Percentiles rank a stretch among this genome's conserved stretches.
Conservation (phyloP, 1,284 basidiomycete genomes). For the Ustilago cynodontis region DNA sequence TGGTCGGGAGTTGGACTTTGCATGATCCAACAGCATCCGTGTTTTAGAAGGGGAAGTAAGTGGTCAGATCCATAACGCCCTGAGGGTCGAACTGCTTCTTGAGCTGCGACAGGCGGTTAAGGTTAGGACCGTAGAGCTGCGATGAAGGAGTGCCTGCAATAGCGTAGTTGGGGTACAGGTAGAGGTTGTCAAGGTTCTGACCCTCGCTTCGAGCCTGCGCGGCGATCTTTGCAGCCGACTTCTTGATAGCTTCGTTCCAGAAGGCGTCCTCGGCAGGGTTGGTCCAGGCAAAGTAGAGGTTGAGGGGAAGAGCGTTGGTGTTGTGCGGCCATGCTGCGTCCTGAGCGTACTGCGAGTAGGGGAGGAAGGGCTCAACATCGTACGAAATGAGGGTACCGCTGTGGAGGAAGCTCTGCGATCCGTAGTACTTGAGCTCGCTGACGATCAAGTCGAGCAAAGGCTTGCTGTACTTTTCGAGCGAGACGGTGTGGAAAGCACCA, state of each 20-base stretch:
- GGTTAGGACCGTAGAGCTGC: slow-evolving; percentile 48
- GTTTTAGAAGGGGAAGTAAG: slow-evolving; percentile 54
- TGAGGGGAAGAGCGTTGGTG: slow-evolving; percentile 55
- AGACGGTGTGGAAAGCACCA: slow-evolving; percentile 58
- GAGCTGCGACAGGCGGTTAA: slow-evolving; percentile 37
- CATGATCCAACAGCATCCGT: not conserved
- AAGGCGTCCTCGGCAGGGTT: slow-evolving; percentile 53
- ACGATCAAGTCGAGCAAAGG: slow-evolving; percentile 50
- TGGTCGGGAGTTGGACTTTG: not conserved
- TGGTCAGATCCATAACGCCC: slow-evolving; percentile 57
- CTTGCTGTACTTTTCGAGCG: slow-evolving; percentile 49
- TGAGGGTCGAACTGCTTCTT: slow-evolving; percentile 50
- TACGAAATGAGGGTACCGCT: slow-evolving; percentile 51
- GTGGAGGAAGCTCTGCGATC: slow-evolving; percentile 29
- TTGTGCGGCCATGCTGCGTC: slow-evolving; percentile 53
- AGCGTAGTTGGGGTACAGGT: slow-evolving; percentile 63
- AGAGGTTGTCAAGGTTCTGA: slow-evolving; percentile 51
- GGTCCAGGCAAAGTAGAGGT: slow-evolving; percentile 59
- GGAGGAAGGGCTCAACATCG: slow-evolving; percentile 61
- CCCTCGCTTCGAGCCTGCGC: slow-evolving; percentile 50
- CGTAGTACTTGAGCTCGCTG: slow-evolving; percentile 47
- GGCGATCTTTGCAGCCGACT: slow-evolving; percentile 35
- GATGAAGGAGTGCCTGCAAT: slow-evolving; percentile 36
- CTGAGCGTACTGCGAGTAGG: slow-evolving; percentile 39
- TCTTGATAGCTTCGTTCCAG: slow-evolving; percentile 47